Evolutionary conservation across 2,329 filamentous ascomycete genomes (phyloP), one percentile per base, ranked within the genome.

Genomic region (Colletotrichum camelliae): DNA sequence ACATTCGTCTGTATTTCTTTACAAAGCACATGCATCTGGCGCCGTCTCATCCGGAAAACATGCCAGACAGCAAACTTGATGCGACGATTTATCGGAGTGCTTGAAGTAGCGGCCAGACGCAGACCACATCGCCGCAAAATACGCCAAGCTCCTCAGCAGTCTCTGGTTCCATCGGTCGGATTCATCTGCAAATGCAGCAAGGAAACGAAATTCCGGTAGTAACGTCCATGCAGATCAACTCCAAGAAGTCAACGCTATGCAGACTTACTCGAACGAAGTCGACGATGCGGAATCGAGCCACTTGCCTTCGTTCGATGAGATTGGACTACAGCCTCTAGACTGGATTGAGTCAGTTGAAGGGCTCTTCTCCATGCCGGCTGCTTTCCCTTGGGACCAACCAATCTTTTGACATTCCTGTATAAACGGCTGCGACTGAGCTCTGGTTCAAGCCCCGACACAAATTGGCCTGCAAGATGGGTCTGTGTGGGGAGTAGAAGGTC

Each of bases 1-100:
- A 21, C 93, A 93, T 80, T 90, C 90, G 1, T 91, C 91, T 1
- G 91, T 93, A 4, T 93, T 93, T 77, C 81, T 93, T 10, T 93
- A 92, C 83, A 93, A 93, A 43, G 69, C 69, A 16, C 69, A 71
- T 1, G 69, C 69, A 7, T 27, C 60, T 10, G 58, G 69, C 9
- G 60, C 69, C 3, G 57, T 71, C 2, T 71, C 69, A 21, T 71
- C 60, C 1, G 60, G 21, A 8, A 66, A 57, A 65, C 69, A 71
- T 29, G 43, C 39, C 69, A 71, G 18, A 71, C 58, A 2, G 43
- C 69, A 12, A 31, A 24, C 21, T 2, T 66, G 5, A 66, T 65
- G 69, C 37, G 69, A 15, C 60, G 69, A 10, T 71, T 71, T 1
- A 39, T 71, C 5, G 27, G 21, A 8, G 43, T 66, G 12, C n/a